Base-by-base conservation (phyloP, 495 filamentous ascomycete species). In the Penicillium bialowiezense region DNA sequence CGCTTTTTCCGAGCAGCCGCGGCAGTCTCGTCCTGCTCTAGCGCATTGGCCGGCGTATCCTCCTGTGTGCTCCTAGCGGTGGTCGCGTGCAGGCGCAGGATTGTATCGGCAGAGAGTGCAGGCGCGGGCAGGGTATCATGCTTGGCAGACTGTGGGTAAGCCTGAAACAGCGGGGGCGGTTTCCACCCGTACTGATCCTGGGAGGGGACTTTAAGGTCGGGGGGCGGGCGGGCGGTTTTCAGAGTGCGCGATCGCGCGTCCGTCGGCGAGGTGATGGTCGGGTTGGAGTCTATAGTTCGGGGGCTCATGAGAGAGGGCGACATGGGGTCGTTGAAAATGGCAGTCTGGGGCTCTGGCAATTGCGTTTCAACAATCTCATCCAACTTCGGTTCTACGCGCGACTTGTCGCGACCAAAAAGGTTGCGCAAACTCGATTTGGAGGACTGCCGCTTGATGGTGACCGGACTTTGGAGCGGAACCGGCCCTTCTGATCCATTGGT, bases 121-220 rank as follows among this genome's bases (percentile, higher is more conserved):
- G 81, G 78, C 9, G 75, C 67, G 7, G 69, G 55, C 1, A 86
- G 62, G 23, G 56, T 73, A 14, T 73, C 76, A 62, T 85, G 74
- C 52, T 80, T 86, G 51, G 70, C 81, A 7, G 91, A 82, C 64
- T 96, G 92, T 1, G 90, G 86, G 63, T 90, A 96, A n/a, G 89
- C 90, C 59, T 95, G 83, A 68, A 91, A 96, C 6, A 97, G 73
- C 3, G 91, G 88, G 7, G 91, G 90, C 3, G 88, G 85, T 45
- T 83, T 79, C 87, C 89, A 95, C 10, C 75, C 63, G 37, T 57
- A 59, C 14, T 64, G 51, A 23, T 70, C 63, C 29, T 60, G 55
- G 6, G 56, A 50, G 0, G 60, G 23, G 0, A 48, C 15, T 29
- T 59, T 55, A 8, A 56, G 41, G 1, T 65, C 65, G 7, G 44